These are phyloP conservation scores for Candida cerambycidarum DNA, from an alignment of 805 yeast species.

Conservation along the genomic window DNA sequence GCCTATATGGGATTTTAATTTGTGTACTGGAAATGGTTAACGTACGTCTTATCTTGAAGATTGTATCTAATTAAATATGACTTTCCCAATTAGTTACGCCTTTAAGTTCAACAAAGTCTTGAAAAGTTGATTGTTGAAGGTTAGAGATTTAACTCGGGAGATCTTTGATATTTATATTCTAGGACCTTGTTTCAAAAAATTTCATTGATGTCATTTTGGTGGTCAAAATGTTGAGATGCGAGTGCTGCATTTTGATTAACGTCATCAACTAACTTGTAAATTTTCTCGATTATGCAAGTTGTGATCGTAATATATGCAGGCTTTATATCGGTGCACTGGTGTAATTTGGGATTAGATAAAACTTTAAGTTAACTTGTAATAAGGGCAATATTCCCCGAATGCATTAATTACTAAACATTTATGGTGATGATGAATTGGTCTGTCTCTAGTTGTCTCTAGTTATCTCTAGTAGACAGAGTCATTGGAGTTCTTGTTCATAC, in stretches of 20 bases:
- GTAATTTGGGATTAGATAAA: neutral
- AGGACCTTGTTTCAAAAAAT: neutral
- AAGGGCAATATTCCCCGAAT: neutral
- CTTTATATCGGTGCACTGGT: conserved; percentile 2
- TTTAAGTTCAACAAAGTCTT: neutral
- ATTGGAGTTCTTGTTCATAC: too few species aligned
- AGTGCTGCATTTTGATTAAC: conserved; percentile 6
- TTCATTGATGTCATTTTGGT: conserved; percentile 7
- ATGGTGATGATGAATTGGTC: too few species aligned
- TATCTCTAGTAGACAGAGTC: too few species aligned
- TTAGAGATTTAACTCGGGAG: neutral
- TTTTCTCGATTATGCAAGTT: neutral
- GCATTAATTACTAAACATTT: too few species aligned
- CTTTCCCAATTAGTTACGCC: neutral
- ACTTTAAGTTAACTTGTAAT: neutral
- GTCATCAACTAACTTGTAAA: conserved; percentile 9
- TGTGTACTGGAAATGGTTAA: conserved; percentile 2
- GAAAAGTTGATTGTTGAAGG: neutral
- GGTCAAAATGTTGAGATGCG: conserved; percentile 7
- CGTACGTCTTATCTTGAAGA: neutral
- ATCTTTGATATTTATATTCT: neutral
- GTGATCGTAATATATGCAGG: neutral
- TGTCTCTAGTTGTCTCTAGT: too few species aligned
- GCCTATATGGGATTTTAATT: conserved; percentile 3
- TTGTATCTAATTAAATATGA: neutral